Percentiles rank a stretch among this genome's conserved stretches.
These are phyloP conservation scores for Eleusine indica DNA, from an alignment of 176 grass and related monocot species.

Conservation along the genomic window DNA sequence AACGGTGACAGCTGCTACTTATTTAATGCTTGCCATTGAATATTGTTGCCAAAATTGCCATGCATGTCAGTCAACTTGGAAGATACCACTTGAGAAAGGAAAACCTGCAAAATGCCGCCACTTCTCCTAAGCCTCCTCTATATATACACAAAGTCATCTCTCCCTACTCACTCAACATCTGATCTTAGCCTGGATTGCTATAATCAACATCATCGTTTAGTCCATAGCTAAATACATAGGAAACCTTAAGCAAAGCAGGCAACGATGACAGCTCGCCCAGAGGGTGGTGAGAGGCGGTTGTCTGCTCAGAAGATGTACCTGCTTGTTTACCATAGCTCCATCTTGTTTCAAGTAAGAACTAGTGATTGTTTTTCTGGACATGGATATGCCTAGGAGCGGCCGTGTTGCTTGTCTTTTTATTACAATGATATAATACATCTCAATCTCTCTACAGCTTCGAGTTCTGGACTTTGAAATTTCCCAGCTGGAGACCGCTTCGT, in stretches of 20 bases:
- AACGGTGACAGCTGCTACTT: neutral
- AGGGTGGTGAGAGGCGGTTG: too few species aligned
- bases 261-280: neutral
- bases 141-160: neutral
- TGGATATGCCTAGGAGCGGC: too few species aligned
- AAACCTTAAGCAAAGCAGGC: neutral
- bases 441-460: neutral
- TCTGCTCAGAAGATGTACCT: neutral
- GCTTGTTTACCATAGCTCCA: neutral
- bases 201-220: too few species aligned
- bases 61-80: neutral
- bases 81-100: neutral
- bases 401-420: too few species aligned
- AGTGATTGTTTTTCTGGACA: neutral
- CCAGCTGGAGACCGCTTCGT: too few species aligned
- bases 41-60: too few species aligned
- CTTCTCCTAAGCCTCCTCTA: neutral
- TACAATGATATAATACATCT: neutral
- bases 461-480: neutral
- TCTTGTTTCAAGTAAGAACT: neutral
- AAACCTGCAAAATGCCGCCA: neutral
- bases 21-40: neutral
- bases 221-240: neutral
- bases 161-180: neutral
- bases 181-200: neutral